A percentile compares a stretch with the other conserved stretches of the same genome.
Conservation (phyloP, 768 basidiomycete species). For the Russula compacta region DNA sequence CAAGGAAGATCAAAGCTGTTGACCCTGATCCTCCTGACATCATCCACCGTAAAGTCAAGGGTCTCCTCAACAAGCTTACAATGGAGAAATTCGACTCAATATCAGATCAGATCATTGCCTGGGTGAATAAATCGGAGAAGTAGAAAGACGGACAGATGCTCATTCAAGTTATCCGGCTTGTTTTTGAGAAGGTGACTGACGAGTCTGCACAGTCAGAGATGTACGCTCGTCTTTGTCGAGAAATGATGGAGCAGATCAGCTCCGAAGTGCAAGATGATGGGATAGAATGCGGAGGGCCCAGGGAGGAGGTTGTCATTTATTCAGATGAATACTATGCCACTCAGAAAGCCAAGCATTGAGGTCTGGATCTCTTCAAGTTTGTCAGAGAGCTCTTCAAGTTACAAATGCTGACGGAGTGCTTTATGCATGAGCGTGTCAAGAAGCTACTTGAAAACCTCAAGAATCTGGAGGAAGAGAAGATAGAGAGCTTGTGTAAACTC, state of each 20-base stretch:
- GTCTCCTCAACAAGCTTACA: conserved; percentile 88
- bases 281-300: conserved; percentile 62
- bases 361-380: conserved; percentile 94
- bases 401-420: conserved; percentile 95
- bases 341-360: conserved; percentile 94
- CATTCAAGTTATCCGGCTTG: conserved; percentile 91
- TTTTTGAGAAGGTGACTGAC: conserved; percentile 96
- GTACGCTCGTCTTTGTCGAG: conserved; percentile 91
- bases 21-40: conserved; percentile 71
- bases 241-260: conserved; percentile 93
- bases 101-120: conserved; percentile 87
- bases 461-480: conserved; percentile 95
- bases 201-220: conserved; percentile 95
- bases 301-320: conserved; percentile 60
- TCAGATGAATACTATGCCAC: conserved; percentile 95
- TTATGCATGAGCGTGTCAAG: conserved; percentile 98
- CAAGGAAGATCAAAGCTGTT: conserved; percentile 27
- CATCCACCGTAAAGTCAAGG: conserved; percentile 90
- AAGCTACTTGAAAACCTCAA: conserved; percentile 89
- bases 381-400: conserved; percentile 98
- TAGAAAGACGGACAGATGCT: conserved; percentile 91
- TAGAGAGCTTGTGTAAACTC: conserved; percentile 92
- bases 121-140: conserved; percentile 89
- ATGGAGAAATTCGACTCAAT: conserved; percentile 96
- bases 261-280: conserved; percentile 82